Evolutionary conservation across 1,139 yeast species (phyloP), one percentile per base, ranked within the genome.

Genomic region (Saccharomyces pastorianus): DNA sequence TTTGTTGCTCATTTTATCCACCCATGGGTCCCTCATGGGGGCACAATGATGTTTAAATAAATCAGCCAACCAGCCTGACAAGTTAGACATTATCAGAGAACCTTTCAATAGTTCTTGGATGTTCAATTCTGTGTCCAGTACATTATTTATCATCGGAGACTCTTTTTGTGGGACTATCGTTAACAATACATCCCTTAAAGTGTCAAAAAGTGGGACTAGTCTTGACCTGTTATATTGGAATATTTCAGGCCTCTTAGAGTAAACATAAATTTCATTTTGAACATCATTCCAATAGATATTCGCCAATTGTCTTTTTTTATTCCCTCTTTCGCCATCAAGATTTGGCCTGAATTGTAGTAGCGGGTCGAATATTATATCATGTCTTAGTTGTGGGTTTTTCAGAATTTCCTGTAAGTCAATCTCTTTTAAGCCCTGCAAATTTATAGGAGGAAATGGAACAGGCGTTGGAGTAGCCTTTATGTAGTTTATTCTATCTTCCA

Each of bases 11-110:
- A 91, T 88, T 63, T 85, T 88, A 63, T 84, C 88, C 47, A 90
- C 96, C 89, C 95, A 85, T 50, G 81, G 75, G 71, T 89, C 96
- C 64, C 98, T 80, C 96, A 89, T 89, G 57, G 98, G 98, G 9
- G 97, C 96, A 73, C 97, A 90, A 51, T 65, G 71, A 46, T 66
- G 69, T 52, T 68, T 68, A 53, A 68, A 68, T 13, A 68, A 49
- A 47, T 64, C 67, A 2, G 71, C 66, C 50, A 68, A 53, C 71
- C 71, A 68, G 41, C 65, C 67, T 1, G 70, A 59, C 25, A 68
- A 58, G 41, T 58, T 66, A 4, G 68, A 56, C 65, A 66, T 63
- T 14, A 62, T 60, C 14, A 66, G 55, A 1, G 71, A 66, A 11
- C 70, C 83, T 61, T 82, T 84, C 49, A 79, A 73, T 54, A 90